Evolutionary conservation across 805 yeast species (phyloP).

Genomic region (Kluyveromyces aestuarii): DNA sequence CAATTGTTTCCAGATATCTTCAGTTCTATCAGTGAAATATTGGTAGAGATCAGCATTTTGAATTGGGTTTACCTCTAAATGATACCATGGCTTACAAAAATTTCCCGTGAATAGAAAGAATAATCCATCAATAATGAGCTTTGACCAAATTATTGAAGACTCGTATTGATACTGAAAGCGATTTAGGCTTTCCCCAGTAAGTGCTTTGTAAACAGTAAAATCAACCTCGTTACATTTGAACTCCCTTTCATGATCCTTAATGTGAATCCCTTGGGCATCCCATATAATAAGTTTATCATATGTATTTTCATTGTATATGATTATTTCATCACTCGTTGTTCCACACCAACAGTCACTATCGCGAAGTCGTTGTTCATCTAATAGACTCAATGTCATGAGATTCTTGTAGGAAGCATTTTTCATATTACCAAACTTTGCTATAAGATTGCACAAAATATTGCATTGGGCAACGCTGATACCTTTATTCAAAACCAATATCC

Average conservation of each 20-base stretch:
- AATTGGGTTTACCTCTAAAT: slow-evolving; percentile 5
- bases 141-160: slow-evolving; percentile 22
- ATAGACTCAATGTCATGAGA: slow-evolving; percentile 8
- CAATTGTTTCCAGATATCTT: slow-evolving; percentile 9
- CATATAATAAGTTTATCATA: slow-evolving; percentile 20
- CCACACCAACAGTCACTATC: slow-evolving; percentile 21
- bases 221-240: slow-evolving; percentile 10
- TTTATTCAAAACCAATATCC: slow-evolving; percentile 20
- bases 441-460: slow-evolving; percentile 21
- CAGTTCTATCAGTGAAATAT: slow-evolving; percentile 15
- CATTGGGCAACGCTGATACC: slow-evolving; percentile 22
- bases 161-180: slow-evolving; percentile 11
- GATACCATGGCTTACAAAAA: slow-evolving; percentile 19
- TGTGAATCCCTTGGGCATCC: slow-evolving; percentile 1
- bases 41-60: slow-evolving; percentile 7
- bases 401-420: slow-evolving; percentile 13
- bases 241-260: slow-evolving; percentile 17
- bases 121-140: slow-evolving; percentile 22
- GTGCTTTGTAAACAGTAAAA: slow-evolving; percentile 10
- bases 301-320: slow-evolving; percentile 15
- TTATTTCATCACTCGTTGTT: slow-evolving; percentile 23
- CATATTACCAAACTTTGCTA: slow-evolving; percentile 16
- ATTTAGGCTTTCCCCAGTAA: slow-evolving; percentile 8
- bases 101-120: slow-evolving; percentile 25
- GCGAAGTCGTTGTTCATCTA: slow-evolving; percentile 3